Evolutionary conservation across 2,329 filamentous ascomycete species (phyloP).

Genomic region (Phymatotrichopsis omnivora): DNA sequence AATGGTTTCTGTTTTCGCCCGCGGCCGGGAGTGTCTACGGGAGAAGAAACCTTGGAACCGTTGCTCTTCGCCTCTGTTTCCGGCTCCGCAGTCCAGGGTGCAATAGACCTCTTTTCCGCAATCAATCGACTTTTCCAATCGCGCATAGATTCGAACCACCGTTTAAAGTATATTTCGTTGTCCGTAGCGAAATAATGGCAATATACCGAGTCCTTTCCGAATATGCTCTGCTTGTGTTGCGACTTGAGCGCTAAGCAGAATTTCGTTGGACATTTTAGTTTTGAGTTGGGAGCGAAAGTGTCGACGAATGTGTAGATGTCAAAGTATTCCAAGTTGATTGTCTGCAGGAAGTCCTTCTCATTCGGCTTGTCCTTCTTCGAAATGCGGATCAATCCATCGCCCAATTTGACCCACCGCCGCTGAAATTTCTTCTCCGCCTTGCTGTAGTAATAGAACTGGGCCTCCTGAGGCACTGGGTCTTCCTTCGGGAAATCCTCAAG

Average conservation of each 20-base stretch:
- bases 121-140: conserved; percentile 24
- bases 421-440: conserved; percentile 79
- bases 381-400: conserved; percentile 41
- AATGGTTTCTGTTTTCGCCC: conserved; percentile 23
- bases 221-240: conserved; percentile 78
- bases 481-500: conserved; percentile 52
- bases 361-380: conserved; percentile 58
- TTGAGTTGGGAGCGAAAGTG: conserved; percentile 35
- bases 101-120: conserved; percentile 23
- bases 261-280: conserved; percentile 73
- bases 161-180: conserved; percentile 54
- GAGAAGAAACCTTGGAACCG: conserved; percentile 10
- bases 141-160: conserved; percentile 49
- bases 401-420: conserved; percentile 68
- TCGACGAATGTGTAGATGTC: conserved; percentile 57
- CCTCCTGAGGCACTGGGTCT: conserved; percentile 54
- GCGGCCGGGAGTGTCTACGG: conserved; percentile 15
- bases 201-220: conserved; percentile 71
- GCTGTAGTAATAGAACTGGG: conserved; percentile 71
- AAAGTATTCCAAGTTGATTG: conserved; percentile 24
- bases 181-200: conserved; percentile 86
- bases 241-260: conserved; percentile 83
- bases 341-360: conserved; percentile 50
- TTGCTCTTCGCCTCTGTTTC: conserved; percentile 13
- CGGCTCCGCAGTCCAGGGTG: conserved; percentile 19